Conservation (phyloP, 768 basidiomycete genomes). For the Trametes cingulata region DNA sequence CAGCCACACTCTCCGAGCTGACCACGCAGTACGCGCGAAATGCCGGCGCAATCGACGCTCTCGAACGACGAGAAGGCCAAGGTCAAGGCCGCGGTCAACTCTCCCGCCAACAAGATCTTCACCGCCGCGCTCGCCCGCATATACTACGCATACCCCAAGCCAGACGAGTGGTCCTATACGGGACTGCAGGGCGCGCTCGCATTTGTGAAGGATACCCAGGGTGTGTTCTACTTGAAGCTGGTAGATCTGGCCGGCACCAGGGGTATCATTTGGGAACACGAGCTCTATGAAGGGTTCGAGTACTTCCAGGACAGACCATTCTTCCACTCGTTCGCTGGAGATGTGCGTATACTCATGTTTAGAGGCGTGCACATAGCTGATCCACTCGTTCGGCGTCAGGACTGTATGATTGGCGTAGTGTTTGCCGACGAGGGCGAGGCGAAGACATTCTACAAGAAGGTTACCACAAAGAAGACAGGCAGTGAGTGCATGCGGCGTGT, state of each 20-base stretch:
- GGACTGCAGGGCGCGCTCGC: conserved; percentile 87
- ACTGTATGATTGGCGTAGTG: conserved; percentile 89
- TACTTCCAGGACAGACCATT: conserved; percentile 83
- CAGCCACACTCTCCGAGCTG: background rate
- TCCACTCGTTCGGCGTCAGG: conserved; percentile 43
- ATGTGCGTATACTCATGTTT: conserved; percentile 60
- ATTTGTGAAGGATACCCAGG: conserved; percentile 61
- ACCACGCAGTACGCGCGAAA: conserved; percentile 31
- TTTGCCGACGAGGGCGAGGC: conserved; percentile 89
- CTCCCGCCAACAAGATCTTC: conserved; percentile 68
- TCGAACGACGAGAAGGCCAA: conserved; percentile 74
- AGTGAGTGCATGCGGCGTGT: background rate
- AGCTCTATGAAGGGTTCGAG: conserved; percentile 80
- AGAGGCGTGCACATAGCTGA: background rate
- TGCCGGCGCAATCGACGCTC: conserved; percentile 76
- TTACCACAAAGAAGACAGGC: conserved; percentile 59
- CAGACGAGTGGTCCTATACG: conserved; percentile 78
- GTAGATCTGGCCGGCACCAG: conserved; percentile 84
- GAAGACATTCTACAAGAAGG: conserved; percentile 82
- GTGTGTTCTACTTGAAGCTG: conserved; percentile 66
- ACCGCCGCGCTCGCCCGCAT: conserved; percentile 83
- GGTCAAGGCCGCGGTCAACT: conserved; percentile 64
- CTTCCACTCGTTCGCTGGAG: conserved; percentile 91
- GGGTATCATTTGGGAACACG: conserved; percentile 92
- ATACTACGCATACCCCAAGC: conserved; percentile 86